Evolutionary conservation across 1,284 basidiomycete species (phyloP), one percentile per base, ranked within the genome.

Genomic region (Puccinia horiana): DNA sequence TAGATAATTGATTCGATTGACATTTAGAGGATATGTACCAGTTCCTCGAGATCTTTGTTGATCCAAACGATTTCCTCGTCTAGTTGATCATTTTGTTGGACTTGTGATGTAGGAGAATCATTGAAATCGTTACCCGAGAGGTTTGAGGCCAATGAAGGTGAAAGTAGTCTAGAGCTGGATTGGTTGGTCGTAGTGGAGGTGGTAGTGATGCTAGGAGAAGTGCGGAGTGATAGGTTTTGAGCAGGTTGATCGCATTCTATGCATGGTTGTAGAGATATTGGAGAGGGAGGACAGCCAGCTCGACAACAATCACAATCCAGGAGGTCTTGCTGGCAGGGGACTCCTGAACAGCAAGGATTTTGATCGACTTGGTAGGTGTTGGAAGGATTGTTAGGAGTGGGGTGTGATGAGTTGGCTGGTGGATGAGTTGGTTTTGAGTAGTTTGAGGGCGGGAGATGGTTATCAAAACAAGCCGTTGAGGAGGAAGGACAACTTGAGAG

Each of bases 31-130:
- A 58, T 11, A 81, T 44, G 9, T 32, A 81, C 79, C 8, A 81
- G 61, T 81, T 81, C 70, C 29, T 81, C 79, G 32, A 81, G n/a
- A 75, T 81, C 79, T 35, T 81, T 67, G 54, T 81, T 35, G 26
- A 67, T 81, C 79, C 79, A 81, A 37, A 65, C 12, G 6, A 75
- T 74, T 35, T 75, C 58, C n/a, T 75, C 26, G 26, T 74, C 61
- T 6, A 75, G 44, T 65, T 40, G 14, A 37, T 52, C n/a, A 40
- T 32, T 56, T n/a, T 47, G n/a, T 1, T 9, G 18, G 37, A 18
- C 12, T 56, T 37, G 63, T 29, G 65, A 26, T 49, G 44, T 42
- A 32, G 32, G 37, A 23, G 32, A 42, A 37, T 65, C 49, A 6
- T 70, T 42, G 12, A 70, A 35, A 54, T 42, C 35, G 63, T n/a